A percentile compares a stretch with the other conserved stretches of the same genome.
These are phyloP conservation scores for Syzygium malaccense DNA, from an alignment of 441 rosid species.

Conservation along the genomic window DNA sequence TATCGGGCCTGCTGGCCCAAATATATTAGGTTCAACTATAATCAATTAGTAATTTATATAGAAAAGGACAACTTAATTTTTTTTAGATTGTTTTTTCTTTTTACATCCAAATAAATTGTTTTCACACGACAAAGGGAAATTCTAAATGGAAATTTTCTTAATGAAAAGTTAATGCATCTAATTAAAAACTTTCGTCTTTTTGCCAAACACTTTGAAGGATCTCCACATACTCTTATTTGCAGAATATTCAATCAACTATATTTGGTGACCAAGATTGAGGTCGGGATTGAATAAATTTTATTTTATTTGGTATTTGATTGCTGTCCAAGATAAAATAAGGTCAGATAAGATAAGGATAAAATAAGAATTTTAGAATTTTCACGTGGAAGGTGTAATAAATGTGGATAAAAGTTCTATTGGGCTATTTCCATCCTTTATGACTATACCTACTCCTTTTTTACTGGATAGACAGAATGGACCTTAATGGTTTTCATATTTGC, in stretches of 20 bases:
- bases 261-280: neutral
- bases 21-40: neutral
- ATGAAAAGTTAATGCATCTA: neutral
- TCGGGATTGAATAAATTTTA: neutral
- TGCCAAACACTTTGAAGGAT: rapidly evolving
- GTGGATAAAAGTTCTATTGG: neutral
- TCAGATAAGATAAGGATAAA: neutral
- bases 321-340: neutral
- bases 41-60: neutral
- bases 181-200: neutral
- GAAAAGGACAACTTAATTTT: neutral
- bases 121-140: neutral
- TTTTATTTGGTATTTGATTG: neutral
- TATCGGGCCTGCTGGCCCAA: neutral
- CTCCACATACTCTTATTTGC: rapidly evolving
- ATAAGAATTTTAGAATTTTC: neutral
- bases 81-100: neutral
- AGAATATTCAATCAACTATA: rapidly evolving
- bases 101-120: neutral
- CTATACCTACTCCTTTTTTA: neutral
- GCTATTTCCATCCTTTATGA: neutral
- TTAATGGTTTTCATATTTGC: neutral
- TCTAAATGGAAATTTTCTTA: neutral
- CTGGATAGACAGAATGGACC: neutral
- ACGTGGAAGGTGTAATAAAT: neutral